Evolutionary conservation across 306 rosid species (phyloP).

Genomic region (Trifolium pratense): DNA sequence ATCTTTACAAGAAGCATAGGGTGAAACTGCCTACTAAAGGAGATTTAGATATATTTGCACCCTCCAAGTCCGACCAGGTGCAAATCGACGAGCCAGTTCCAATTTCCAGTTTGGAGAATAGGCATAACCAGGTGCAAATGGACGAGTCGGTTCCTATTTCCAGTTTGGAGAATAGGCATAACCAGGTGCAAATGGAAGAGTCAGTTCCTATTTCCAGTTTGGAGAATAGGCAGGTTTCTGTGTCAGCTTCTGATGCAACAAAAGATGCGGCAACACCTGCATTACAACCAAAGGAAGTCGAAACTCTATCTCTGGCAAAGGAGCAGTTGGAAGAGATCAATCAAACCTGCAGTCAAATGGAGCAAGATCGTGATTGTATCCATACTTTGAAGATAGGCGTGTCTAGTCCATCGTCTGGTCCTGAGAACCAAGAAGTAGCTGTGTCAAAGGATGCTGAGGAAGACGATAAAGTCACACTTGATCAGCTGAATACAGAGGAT

Average conservation of each 20-base stretch:
- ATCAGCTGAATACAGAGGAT: constrained; percentile 50
- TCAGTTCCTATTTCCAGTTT: constrained; percentile 40
- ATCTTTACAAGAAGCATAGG: constrained; percentile 79
- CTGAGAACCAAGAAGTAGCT: constrained; percentile 52
- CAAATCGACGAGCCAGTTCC: constrained; percentile 50
- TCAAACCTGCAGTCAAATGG: constrained; percentile 49
- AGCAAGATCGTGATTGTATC: constrained; percentile 45
- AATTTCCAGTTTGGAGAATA: constrained; percentile 44
- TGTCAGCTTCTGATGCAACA: constrained; percentile 44
- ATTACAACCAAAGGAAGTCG: constrained; percentile 45
- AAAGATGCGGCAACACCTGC: constrained; percentile 41
- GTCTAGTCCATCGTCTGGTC: constrained; percentile 44
- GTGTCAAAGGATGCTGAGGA: constrained; percentile 43
- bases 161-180: constrained; percentile 46
- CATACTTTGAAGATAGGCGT: constrained; percentile 40
- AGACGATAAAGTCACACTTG: constrained; percentile 47
- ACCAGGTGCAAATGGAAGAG: constrained; percentile 42
- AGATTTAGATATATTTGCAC: constrained; percentile 50
- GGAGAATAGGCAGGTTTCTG: constrained; percentile 54
- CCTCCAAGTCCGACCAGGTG: constrained; percentile 52
- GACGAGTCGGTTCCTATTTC: constrained; percentile 48
- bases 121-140: constrained; percentile 23
- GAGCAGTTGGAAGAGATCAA: constrained; percentile 54
- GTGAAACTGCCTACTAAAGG: constrained; percentile 55
- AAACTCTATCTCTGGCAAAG: constrained; percentile 36